Percentiles rank a stretch among this genome's conserved stretches.
Evolutionary conservation across 768 basidiomycete genomes (phyloP).

Genomic region (Tubosaeta sp.): DNA sequence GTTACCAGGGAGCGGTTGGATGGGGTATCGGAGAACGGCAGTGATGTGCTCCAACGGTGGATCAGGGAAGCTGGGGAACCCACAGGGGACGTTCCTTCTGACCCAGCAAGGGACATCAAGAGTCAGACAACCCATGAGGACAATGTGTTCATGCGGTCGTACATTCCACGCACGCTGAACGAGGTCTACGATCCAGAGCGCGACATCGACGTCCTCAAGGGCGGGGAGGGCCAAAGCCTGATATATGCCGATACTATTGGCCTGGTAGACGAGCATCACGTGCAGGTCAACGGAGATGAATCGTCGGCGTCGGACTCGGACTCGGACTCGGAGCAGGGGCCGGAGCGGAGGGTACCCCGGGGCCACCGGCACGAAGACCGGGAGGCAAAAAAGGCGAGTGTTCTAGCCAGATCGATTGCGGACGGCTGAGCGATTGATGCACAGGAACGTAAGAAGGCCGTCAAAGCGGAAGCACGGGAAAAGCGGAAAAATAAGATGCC

Average conservation of each 20-base stretch:
- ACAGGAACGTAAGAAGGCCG: conserved; percentile 88
- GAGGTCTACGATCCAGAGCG: conserved; percentile 95
- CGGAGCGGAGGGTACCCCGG: conserved; percentile 55
- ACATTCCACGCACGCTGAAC: conserved; percentile 88
- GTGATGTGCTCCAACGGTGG: conserved; percentile 42
- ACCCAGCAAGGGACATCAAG: conserved; percentile 13
- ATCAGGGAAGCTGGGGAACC: conserved; percentile 37
- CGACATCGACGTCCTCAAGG: conserved; percentile 70
- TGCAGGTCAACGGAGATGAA: conserved; percentile 18
- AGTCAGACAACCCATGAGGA: conserved; percentile 62
- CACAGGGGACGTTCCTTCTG: conserved; percentile 9
- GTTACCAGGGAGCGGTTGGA: conserved; percentile 56
- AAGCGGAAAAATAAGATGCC: conserved; percentile 91
- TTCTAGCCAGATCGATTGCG: conserved; percentile 5
- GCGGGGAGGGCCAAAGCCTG: conserved; percentile 66
- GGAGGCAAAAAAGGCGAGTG: conserved; percentile 77
- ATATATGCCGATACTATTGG: conserved; percentile 91
- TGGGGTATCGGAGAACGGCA: conserved; percentile 28
- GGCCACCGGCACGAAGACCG: conserved; percentile 93
- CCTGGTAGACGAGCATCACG: conserved; percentile 45
- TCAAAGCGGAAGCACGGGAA: conserved; percentile 83
- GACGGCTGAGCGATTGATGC: conserved; percentile 7
- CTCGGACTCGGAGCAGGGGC: conserved; percentile 32
- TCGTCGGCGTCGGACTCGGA: conserved; percentile 27
- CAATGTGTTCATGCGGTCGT: conserved; percentile 82